A percentile compares a stretch with the other conserved stretches of the same genome.
These are phyloP conservation scores for Penicillium sp. DNA, from an alignment of 2,329 filamentous ascomycete species.

Conservation along the genomic window DNA sequence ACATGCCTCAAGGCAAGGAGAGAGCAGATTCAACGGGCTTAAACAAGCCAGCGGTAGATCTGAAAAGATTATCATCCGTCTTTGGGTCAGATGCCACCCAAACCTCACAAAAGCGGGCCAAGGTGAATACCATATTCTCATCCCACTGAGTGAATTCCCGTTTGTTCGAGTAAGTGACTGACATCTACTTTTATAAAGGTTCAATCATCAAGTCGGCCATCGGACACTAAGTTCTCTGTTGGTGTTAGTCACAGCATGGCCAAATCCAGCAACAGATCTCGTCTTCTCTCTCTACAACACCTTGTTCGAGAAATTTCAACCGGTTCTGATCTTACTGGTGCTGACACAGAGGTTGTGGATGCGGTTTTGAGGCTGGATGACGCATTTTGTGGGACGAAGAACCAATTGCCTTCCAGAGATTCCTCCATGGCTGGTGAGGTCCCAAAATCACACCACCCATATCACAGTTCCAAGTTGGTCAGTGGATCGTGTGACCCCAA, in stretches of 20 bases:
- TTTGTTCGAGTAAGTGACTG: neutral
- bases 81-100: neutral
- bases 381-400: slow-evolving; percentile 13
- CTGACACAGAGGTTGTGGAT: slow-evolving; percentile 18
- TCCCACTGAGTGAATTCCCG: no score
- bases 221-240: neutral
- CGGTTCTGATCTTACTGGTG: slow-evolving; percentile 12
- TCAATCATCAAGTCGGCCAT: neutral
- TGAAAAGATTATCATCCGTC: slow-evolving; percentile 1
- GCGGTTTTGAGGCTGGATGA: slow-evolving; percentile 22
- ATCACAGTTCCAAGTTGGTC: neutral
- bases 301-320: slow-evolving; percentile 23
- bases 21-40: neutral
- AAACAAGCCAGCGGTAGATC: neutral
- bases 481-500: slow-evolving; percentile 14
- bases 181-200: neutral
- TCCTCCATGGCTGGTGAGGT: neutral
- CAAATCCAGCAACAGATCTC: slow-evolving; percentile 12
- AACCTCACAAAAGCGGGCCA: neutral
- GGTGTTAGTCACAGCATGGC: neutral
- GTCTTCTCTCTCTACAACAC: slow-evolving; percentile 19
- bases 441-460: neutral
- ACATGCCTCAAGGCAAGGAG: neutral
- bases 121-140: slow-evolving; percentile 1
- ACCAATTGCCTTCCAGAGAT: neutral